These are phyloP conservation scores for Yamadazyma oceani DNA, from an alignment of 1,139 yeast genomes.

Conservation along the genomic window DNA sequence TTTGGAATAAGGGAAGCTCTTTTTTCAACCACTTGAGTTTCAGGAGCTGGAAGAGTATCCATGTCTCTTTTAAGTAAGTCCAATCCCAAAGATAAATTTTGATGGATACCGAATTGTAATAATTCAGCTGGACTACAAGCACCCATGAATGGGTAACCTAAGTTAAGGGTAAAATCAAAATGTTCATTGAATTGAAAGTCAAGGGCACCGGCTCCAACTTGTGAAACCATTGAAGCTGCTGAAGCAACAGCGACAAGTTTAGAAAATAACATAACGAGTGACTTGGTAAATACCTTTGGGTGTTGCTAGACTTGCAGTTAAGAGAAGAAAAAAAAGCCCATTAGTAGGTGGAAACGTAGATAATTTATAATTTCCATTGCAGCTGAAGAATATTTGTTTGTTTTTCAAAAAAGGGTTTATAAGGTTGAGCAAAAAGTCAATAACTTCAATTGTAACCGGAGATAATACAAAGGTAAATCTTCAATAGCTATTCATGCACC, in stretches of 20 bases:
- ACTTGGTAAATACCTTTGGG: slow-evolving; percentile 3
- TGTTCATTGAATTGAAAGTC: slow-evolving; percentile 11
- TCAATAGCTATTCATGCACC: no score
- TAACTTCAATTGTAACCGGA: no score
- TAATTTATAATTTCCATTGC: no score
- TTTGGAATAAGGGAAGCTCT: slow-evolving; percentile 24
- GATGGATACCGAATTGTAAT: slow-evolving; percentile 13
- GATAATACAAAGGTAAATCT: no score
- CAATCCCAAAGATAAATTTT: slow-evolving; percentile 11
- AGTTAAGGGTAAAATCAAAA: slow-evolving; percentile 14
- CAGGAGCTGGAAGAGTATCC: slow-evolving; percentile 2
- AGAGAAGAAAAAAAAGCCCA: no score
- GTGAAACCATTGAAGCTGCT: slow-evolving; percentile 14
- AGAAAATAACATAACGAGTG: slow-evolving; percentile 18
- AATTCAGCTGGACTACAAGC: slow-evolving; percentile 12
- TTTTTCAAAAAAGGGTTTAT: no score
- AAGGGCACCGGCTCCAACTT: slow-evolving; percentile 10
- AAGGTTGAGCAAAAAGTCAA: no score
- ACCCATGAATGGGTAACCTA: slow-evolving; percentile 8
- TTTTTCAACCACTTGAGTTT: slow-evolving; percentile 7
- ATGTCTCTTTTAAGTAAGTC: slow-evolving; percentile 15
- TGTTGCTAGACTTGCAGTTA: no score
- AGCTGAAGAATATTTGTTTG: no score
- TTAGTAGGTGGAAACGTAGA: no score
- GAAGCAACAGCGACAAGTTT: slow-evolving; percentile 14